Evolutionary conservation across 345 rosid species (phyloP).

Genomic region (Brassica nigra): DNA sequence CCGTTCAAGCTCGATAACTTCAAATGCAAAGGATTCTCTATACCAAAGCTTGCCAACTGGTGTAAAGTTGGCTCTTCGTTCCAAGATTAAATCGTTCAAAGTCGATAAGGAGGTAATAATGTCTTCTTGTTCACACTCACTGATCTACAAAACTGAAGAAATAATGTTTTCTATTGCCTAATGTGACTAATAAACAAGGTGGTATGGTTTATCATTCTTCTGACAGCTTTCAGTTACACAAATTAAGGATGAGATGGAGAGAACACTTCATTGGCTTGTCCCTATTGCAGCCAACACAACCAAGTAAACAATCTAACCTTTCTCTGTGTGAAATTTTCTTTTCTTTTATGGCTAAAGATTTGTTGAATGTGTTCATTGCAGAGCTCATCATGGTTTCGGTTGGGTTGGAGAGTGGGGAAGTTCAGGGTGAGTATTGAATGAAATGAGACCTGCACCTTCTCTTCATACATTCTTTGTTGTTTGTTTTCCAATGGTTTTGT

Average conservation of each 20-base stretch:
- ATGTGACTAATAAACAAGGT: no score
- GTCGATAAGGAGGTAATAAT: slow-evolving; percentile 61
- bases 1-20: slow-evolving; percentile 80
- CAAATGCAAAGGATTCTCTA: slow-evolving; percentile 78
- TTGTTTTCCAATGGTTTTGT: neutral
- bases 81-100: slow-evolving; percentile 61
- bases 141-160: slow-evolving; percentile 7
- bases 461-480: neutral
- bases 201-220: neutral
- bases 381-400: slow-evolving; percentile 85
- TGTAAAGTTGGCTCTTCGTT: slow-evolving; percentile 66
- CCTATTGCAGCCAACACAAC: slow-evolving; percentile 89
- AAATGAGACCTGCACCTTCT: slow-evolving; percentile 11
- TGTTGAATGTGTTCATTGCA: slow-evolving; percentile 36
- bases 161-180: neutral
- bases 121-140: slow-evolving; percentile 7
- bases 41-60: slow-evolving; percentile 84
- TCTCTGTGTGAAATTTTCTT: neutral
- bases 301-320: slow-evolving; percentile 53
- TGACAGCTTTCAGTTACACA: slow-evolving; percentile 72
- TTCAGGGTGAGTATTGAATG: slow-evolving; percentile 60
- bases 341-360: slow-evolving; percentile 14
- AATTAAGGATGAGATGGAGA: slow-evolving; percentile 94
- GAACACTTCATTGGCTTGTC: slow-evolving; percentile 92
- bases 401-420: slow-evolving; percentile 99